Evolutionary conservation across 331 rosid species (phyloP).

Genomic region (Quercus tomentella): DNA sequence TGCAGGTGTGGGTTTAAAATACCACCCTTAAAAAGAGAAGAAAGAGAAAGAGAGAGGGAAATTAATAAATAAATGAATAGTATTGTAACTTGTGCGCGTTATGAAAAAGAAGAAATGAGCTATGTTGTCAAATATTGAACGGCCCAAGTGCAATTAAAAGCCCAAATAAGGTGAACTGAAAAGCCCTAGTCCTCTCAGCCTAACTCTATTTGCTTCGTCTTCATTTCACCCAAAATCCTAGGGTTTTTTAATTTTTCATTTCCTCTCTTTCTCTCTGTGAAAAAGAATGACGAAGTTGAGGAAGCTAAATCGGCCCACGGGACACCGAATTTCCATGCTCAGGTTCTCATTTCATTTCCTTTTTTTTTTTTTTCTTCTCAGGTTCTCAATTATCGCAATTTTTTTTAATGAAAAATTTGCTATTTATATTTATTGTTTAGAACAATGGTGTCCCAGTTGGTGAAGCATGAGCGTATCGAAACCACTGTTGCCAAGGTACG

Average conservation of each 20-base stretch:
- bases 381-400: background rate
- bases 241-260: conserved; percentile 14
- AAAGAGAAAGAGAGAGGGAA: too few species aligned
- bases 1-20: too few species aligned
- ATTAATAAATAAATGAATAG: too few species aligned
- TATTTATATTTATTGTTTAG: conserved; percentile 11
- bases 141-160: too few species aligned
- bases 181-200: too few species aligned
- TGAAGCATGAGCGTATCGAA: conserved; percentile 96
- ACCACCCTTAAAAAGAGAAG: too few species aligned
- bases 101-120: too few species aligned
- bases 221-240: background rate
- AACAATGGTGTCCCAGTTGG: conserved; percentile 96
- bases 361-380: background rate
- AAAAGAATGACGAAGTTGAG: conserved; percentile 77
- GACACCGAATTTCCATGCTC: conserved; percentile 87
- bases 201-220: background rate
- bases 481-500: conserved; percentile 90
- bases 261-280: background rate
- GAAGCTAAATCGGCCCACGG: conserved; percentile 70
- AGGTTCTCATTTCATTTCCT: conserved; percentile 38
- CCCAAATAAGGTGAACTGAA: too few species aligned
- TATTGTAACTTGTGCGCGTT: too few species aligned
- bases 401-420: background rate
- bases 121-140: too few species aligned